Percentiles rank a stretch among this genome's conserved stretches.
Conservation (phyloP, 1,284 basidiomycete genomes). For the Trichosporon sp. region DNA sequence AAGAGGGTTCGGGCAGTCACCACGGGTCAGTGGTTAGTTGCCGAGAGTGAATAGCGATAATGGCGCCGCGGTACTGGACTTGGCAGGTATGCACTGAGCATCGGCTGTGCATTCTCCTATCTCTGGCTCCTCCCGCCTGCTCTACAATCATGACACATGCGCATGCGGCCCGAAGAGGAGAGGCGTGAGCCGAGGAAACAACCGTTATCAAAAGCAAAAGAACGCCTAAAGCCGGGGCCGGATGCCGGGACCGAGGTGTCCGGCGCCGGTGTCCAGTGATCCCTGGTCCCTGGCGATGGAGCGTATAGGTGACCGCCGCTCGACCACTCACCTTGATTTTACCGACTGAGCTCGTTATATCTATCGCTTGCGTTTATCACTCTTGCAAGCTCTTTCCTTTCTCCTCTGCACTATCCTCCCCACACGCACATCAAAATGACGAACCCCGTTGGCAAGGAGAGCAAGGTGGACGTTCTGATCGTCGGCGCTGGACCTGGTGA, state of each 20-base stretch:
- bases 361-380: neutral
- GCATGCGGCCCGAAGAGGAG: neutral
- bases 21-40: neutral
- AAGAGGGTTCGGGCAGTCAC: neutral
- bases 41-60: neutral
- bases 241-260: neutral
- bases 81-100: neutral
- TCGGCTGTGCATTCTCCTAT: neutral
- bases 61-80: neutral
- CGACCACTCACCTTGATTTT: neutral
- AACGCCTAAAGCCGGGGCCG: neutral
- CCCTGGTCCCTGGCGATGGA: neutral
- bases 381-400: too few species aligned
- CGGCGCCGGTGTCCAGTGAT: too few species aligned
- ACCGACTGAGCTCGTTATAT: neutral
- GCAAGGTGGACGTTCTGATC: constrained; percentile 17
- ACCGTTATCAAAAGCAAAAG: neutral
- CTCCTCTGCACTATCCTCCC: too few species aligned
- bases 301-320: neutral
- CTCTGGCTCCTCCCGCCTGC: neutral
- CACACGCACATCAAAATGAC: neutral
- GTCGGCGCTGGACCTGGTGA: constrained; percentile 18
- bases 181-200: neutral
- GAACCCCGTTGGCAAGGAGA: neutral
- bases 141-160: neutral